These are phyloP conservation scores for Agaricus sinodeliciosus DNA, from an alignment of 768 basidiomycete species.

Conservation along the genomic window DNA sequence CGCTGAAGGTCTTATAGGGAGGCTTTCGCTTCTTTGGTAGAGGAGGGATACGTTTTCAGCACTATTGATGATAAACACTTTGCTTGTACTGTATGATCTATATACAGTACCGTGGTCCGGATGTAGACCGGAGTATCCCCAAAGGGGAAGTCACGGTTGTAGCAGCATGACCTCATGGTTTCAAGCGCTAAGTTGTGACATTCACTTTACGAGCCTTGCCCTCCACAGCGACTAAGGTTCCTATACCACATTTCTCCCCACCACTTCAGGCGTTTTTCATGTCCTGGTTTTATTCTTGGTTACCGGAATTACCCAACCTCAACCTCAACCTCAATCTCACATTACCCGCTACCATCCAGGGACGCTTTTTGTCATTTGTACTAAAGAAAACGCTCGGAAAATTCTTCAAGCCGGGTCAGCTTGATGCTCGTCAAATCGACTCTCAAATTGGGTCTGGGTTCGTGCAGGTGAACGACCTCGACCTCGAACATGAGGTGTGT, in stretches of 20 bases:
- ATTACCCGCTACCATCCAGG: slow-evolving; percentile 70
- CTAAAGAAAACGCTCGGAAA: slow-evolving; percentile 80
- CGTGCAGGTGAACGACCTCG: slow-evolving; percentile 79
- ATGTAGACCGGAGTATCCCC: neutral
- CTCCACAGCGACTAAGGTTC: neutral
- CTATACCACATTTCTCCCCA: neutral
- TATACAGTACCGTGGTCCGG: neutral
- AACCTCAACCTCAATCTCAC: slow-evolving; percentile 65
- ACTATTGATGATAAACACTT: slow-evolving; percentile 22
- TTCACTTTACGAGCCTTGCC: neutral
- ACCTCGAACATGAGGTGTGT: slow-evolving; percentile 70
- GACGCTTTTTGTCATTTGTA: slow-evolving; percentile 84
- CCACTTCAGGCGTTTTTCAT: slow-evolving; percentile 13
- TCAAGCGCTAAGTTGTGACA: neutral
- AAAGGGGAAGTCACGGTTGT: slow-evolving; percentile 8
- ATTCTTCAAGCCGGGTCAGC: slow-evolving; percentile 82
- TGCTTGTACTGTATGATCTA: slow-evolving; percentile 4
- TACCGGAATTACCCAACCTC: slow-evolving; percentile 60
- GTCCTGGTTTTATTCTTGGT: slow-evolving; percentile 51
- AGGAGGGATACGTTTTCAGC: slow-evolving; percentile 19
- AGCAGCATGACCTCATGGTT: slow-evolving; percentile 8
- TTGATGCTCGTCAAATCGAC: slow-evolving; percentile 82
- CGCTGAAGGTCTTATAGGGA: slow-evolving; percentile 10
- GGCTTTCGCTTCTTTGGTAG: slow-evolving; percentile 17
- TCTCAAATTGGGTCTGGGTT: slow-evolving; percentile 90